phyloP scores from a whole-genome alignment of 2,329 filamentous ascomycete genomes.

The Aspergillus intermedius region DNA sequence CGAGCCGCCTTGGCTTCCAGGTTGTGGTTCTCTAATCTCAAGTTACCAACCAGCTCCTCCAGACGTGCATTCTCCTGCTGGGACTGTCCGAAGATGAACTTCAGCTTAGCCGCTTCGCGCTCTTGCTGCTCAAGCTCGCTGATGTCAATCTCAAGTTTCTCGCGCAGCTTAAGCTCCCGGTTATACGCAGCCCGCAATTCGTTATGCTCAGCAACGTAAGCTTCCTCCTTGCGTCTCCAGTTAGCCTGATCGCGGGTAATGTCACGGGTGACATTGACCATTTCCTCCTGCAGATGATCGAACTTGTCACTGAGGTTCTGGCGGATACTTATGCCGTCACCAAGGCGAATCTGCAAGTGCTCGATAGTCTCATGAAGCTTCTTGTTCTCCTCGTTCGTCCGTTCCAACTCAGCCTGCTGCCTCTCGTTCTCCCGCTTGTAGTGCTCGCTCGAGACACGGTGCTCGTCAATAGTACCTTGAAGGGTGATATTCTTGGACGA shows the following conservation, averaged over 20 bases:
- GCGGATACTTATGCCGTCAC: slow-evolving; percentile 77
- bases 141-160: slow-evolving; percentile 56
- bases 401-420: slow-evolving; percentile 42
- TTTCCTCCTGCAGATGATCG: slow-evolving; percentile 77
- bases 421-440: slow-evolving; percentile 55
- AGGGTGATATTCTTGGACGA: slow-evolving; percentile 56
- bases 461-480: slow-evolving; percentile 57
- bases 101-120: slow-evolving; percentile 68
- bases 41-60: slow-evolving; percentile 46
- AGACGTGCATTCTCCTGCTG: slow-evolving; percentile 59
- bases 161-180: slow-evolving; percentile 60
- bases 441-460: slow-evolving; percentile 53
- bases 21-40: slow-evolving; percentile 55
- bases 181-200: slow-evolving; percentile 53
- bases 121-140: slow-evolving; percentile 61
- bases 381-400: slow-evolving; percentile 57
- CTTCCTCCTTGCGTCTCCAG: slow-evolving; percentile 63
- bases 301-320: slow-evolving; percentile 81
- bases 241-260: slow-evolving; percentile 75
- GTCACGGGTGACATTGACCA: slow-evolving; percentile 70
- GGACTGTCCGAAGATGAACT: slow-evolving; percentile 66
- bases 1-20: slow-evolving; percentile 63
- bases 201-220: slow-evolving; percentile 49
- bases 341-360: slow-evolving; percentile 67
- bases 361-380: slow-evolving; percentile 67